A percentile compares a stretch with the other conserved stretches of the same genome.
Evolutionary conservation across 2,329 filamentous ascomycete genomes (phyloP).

Genomic region (Fusarium verrucosum): DNA sequence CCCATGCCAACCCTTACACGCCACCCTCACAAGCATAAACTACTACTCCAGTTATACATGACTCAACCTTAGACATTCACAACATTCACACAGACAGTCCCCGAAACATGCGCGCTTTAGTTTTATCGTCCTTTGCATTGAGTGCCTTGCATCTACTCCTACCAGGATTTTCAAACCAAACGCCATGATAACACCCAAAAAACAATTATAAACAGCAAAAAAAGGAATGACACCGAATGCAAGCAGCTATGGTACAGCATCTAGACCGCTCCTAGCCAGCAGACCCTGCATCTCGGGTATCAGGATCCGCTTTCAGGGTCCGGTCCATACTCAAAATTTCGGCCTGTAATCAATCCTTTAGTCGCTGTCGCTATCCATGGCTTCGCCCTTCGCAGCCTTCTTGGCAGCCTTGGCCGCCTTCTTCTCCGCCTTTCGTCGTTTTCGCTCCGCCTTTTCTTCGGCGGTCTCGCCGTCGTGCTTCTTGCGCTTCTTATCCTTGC

Average conservation of each 20-base stretch:
- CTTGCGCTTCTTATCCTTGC: constrained; percentile 75
- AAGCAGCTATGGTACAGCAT: constrained; percentile 45
- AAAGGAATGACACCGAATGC: constrained; percentile 34
- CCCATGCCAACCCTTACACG: constrained; percentile 12
- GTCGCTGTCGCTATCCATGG: constrained; percentile 63
- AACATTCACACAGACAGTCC: not conserved
- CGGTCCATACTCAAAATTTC: constrained; percentile 13
- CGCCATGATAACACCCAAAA: constrained; percentile 41
- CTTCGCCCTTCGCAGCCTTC: constrained; percentile 62
- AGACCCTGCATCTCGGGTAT: constrained; percentile 38
- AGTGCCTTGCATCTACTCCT: constrained; percentile 45
- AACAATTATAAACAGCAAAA: constrained; percentile 37
- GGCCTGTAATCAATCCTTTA: constrained; percentile 44
- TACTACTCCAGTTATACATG: constrained; percentile 15
- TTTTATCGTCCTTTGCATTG: constrained; percentile 44
- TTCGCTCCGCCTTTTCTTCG: constrained; percentile 71
- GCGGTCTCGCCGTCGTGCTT: constrained; percentile 82
- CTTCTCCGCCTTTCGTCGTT: constrained; percentile 68
- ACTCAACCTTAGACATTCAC: constrained; percentile 10
- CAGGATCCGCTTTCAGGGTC: constrained; percentile 27
- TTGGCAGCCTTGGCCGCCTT: constrained; percentile 66
- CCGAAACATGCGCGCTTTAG: too few relatives aligned
- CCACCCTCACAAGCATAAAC: constrained; percentile 14
- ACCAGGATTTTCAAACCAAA: constrained; percentile 46
- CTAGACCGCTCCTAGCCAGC: constrained; percentile 41